Evolutionary conservation across 345 rosid genomes (phyloP).

Genomic region (Euphorbia pulcherrima): DNA sequence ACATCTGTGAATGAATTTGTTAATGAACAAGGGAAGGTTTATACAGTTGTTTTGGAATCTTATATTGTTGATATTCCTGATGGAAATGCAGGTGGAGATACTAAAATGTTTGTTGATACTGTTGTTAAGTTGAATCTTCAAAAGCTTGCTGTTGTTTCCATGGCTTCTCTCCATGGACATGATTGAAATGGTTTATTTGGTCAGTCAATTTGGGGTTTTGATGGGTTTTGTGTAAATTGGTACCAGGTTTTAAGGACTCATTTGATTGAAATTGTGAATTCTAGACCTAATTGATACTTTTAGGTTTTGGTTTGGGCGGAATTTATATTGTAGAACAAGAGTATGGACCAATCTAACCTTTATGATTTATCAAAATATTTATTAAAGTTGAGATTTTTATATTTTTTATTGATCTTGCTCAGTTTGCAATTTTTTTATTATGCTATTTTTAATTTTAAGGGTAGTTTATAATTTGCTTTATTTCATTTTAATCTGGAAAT

Average conservation of each 20-base stretch:
- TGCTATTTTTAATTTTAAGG: not conserved
- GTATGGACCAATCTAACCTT: not conserved
- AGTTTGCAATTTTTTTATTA: not conserved
- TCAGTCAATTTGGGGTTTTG: too few species aligned
- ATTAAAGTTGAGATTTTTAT: not conserved
- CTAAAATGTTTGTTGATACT: slow-evolving; percentile 85
- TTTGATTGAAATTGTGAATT: too few species aligned
- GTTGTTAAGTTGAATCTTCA: slow-evolving; percentile 90
- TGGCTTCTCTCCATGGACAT: slow-evolving; percentile 44
- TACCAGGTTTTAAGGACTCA: too few species aligned
- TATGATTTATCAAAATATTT: not conserved
- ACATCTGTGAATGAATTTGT: slow-evolving; percentile 70
- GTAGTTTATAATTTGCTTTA: not conserved
- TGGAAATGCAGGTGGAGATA: slow-evolving; percentile 69
- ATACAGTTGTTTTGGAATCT: slow-evolving; percentile 72
- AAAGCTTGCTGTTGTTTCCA: slow-evolving; percentile 63
- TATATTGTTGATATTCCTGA: slow-evolving; percentile 78
- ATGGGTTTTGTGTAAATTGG: too few species aligned
- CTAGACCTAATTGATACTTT: too few species aligned
- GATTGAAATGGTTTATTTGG: slow-evolving; percentile 2
- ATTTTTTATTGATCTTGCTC: not conserved
- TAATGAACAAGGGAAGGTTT: slow-evolving; percentile 30
- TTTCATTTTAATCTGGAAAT: not conserved
- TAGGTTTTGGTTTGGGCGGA: too few species aligned
- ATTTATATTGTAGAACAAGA: not conserved